Percentiles rank a stretch among this genome's conserved stretches.
phyloP scores from a whole-genome alignment of 148 eudicot species.

The Rhododendron griersonianum region DNA sequence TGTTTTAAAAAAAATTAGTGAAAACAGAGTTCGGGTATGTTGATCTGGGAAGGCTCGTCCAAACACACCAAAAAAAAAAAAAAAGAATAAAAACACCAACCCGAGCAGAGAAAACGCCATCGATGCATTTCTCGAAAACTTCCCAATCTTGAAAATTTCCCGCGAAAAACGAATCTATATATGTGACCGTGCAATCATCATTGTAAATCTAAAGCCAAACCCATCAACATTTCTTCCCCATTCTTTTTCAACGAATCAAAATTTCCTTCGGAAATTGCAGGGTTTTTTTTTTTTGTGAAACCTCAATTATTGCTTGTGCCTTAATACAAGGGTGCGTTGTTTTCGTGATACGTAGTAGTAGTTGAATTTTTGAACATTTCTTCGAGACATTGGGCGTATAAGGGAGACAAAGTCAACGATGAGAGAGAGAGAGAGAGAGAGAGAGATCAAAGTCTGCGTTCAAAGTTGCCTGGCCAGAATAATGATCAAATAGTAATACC shows the following conservation, averaged over 20 bases:
- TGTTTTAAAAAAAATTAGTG: too few species aligned
- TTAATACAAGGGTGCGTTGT: neutral
- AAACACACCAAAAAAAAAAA: neutral
- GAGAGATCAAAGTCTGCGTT: conserved; percentile 27
- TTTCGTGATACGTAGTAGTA: neutral
- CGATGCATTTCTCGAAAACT: neutral
- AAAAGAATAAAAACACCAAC: neutral
- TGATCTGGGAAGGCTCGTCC: neutral
- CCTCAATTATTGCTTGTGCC: neutral
- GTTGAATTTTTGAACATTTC: neutral
- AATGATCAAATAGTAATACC: neutral
- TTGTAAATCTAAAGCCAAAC: neutral
- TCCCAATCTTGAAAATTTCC: neutral
- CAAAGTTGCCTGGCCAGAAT: conserved; percentile 4
- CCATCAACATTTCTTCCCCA: neutral
- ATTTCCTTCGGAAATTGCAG: neutral
- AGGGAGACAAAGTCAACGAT: conserved; percentile 4
- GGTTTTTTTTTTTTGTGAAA: too few species aligned
- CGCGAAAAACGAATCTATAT: neutral
- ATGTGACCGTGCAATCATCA: neutral
- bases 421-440: conserved; percentile 11
- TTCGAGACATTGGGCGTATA: neutral
- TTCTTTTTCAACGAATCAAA: neutral
- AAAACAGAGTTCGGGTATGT: neutral
- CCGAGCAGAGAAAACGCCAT: neutral